Evolutionary conservation across 768 basidiomycete genomes (phyloP), one percentile per base, ranked within the genome.

Genomic region (Strobilomyces echinocephalus): DNA sequence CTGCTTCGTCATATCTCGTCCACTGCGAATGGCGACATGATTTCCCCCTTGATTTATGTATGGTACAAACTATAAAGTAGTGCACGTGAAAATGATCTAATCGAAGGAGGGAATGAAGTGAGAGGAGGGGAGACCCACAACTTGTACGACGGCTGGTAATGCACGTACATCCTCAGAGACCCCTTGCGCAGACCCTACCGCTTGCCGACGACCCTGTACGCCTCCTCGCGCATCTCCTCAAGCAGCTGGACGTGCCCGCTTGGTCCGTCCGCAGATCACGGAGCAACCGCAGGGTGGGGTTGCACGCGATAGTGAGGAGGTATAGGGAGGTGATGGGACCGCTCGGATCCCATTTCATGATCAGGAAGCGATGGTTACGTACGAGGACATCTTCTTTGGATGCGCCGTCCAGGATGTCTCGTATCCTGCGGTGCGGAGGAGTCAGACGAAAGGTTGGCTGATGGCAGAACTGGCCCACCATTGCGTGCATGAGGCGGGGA

Each of bases 141-240:
- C n/a, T n/a, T n/a, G n/a, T 97, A 98, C 35, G 85, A 89, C 0
- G 95, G 95, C 64, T 97, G 95, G 67, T 99, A 99, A 67, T 99
- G 97, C 14, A 98, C 72, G 62, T 84, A 94, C 74, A 95, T 75
- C 60, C 93, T 74, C 54, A 97, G 63, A 10, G 82, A 77, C 4
- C 84, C 86, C 15, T 65, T 60, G 5, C 70, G 72, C 1, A 95
- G 71, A 0, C 81, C 84, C 81, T 88, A 99, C 60, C 78, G 79
- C 42, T 79, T 76, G 47, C 73, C 62, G 0, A 81, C 87, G 4
- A 85, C 67, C 4, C 67, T 64, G 31, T 72, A 71, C 1, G 86
- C 82, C 55, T 84, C 76, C 3, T 66, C 65, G 20, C 79, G 78
- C 46, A 98, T 91, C 14, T 75, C 75, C 33, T 75, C 76, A 9